These are phyloP conservation scores for Pholiota conissans DNA, from an alignment of 768 basidiomycete species.

Conservation along the genomic window DNA sequence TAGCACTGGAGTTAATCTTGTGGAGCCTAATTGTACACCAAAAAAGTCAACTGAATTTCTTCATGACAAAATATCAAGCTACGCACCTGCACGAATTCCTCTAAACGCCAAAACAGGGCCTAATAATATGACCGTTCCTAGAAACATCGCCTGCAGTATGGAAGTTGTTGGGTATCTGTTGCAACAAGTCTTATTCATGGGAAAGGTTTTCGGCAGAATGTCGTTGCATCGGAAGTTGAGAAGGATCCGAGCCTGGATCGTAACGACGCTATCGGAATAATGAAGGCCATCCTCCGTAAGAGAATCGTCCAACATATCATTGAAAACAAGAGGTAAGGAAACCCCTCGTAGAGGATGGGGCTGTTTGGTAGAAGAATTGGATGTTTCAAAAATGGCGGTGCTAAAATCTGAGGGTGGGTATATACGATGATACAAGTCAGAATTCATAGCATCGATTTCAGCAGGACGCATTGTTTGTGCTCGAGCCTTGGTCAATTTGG, in stretches of 20 bases:
- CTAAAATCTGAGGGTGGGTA: conserved; percentile 27
- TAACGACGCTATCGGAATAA: conserved; percentile 62
- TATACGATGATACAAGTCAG: conserved; percentile 74
- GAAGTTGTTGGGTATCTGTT: conserved; percentile 71
- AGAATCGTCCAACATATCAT: conserved; percentile 69
- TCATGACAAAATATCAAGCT: neutral
- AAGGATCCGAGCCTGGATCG: conserved; percentile 73
- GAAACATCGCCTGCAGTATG: conserved; percentile 51
- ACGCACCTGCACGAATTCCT: conserved; percentile 19
- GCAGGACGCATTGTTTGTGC: conserved; percentile 68
- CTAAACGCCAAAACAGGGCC: conserved; percentile 50
- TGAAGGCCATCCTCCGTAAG: conserved; percentile 87
- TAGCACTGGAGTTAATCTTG: conserved; percentile 3
- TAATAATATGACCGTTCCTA: conserved; percentile 46
- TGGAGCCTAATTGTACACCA: conserved; percentile 7
- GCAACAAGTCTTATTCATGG: conserved; percentile 80
- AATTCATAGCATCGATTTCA: conserved; percentile 92
- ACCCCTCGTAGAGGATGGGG: conserved; percentile 23
- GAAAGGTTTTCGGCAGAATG: conserved; percentile 56
- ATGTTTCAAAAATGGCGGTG: conserved; percentile 1
- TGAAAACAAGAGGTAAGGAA: conserved; percentile 77
- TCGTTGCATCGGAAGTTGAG: conserved; percentile 84
- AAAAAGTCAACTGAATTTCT: neutral
- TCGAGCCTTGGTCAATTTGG: conserved; percentile 65
- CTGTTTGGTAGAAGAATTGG: conserved; percentile 22